These are phyloP conservation scores for Bretschneidera sinensis DNA, from an alignment of 345 rosid genomes.

Conservation along the genomic window DNA sequence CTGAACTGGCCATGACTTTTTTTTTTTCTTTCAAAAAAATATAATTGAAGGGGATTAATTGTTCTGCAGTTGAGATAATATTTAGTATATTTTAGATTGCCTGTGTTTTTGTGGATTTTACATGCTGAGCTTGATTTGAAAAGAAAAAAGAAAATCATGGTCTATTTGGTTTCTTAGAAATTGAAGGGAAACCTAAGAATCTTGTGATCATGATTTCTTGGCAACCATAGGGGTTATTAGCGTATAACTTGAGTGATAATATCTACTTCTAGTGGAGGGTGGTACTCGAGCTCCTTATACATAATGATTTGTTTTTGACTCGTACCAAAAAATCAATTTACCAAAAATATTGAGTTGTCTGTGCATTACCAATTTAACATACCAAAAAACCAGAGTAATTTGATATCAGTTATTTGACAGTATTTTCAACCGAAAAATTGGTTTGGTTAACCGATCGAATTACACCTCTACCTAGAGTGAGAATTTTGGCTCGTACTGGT, in stretches of 20 bases:
- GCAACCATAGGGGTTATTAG: background rate
- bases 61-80: no score
- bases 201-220: background rate
- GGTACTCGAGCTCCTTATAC: slow-evolving; percentile 3
- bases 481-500: no score
- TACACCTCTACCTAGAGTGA: no score
- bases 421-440: no score
- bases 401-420: no score
- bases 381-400: no score
- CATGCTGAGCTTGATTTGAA: background rate
- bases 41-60: background rate
- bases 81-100: background rate
- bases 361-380: no score
- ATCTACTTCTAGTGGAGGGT: background rate
- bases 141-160: background rate
- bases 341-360: no score
- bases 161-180: slow-evolving; percentile 4
- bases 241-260: background rate
- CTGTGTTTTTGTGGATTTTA: background rate
- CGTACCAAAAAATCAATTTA: no score
- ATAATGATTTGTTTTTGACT: background rate
- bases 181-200: background rate
- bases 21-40: no score
- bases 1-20: background rate
- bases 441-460: no score